Conservation (phyloP, 495 filamentous ascomycete species). For the Lindgomyces ingoldianus region DNA sequence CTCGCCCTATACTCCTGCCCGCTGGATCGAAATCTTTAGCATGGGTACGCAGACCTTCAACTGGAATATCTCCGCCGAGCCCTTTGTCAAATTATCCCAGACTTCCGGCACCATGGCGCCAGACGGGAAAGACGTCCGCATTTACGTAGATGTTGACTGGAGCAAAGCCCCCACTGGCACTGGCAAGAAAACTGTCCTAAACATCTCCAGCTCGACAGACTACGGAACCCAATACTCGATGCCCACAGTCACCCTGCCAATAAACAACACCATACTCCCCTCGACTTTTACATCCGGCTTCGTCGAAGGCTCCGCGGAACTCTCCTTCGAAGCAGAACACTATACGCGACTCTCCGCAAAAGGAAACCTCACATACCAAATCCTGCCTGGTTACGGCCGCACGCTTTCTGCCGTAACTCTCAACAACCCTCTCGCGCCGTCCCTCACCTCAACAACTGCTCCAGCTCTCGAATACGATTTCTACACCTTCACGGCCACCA, state of each 20-base stretch:
- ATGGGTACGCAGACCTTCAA: constrained; percentile 60
- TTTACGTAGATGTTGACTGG: constrained; percentile 67
- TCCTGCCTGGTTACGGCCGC: constrained; percentile 58
- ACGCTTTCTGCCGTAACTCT: constrained; percentile 62
- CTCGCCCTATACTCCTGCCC: constrained; percentile 63
- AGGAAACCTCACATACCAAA: constrained; percentile 46
- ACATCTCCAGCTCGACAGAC: constrained; percentile 54
- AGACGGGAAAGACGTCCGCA: constrained; percentile 54
- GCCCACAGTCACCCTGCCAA: constrained; percentile 60
- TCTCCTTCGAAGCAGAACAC: constrained; percentile 64
- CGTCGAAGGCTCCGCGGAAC: constrained; percentile 64
- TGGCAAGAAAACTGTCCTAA: constrained; percentile 53
- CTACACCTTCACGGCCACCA: constrained; percentile 57
- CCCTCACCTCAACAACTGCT: constrained; percentile 50
- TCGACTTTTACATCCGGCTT: constrained; percentile 61
- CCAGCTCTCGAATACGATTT: constrained; percentile 66
- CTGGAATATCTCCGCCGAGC: constrained; percentile 56
- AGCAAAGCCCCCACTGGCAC: constrained; percentile 52
- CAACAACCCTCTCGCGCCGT: constrained; percentile 53
- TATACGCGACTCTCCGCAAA: constrained; percentile 43
- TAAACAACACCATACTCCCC: constrained; percentile 56
- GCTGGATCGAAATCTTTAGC: constrained; percentile 69
- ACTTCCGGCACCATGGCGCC: constrained; percentile 55
- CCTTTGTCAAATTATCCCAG: constrained; percentile 61
- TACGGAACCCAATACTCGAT: constrained; percentile 56